Evolutionary conservation across 169 alveolate species (phyloP).

Genomic region (Neospora caninum): DNA sequence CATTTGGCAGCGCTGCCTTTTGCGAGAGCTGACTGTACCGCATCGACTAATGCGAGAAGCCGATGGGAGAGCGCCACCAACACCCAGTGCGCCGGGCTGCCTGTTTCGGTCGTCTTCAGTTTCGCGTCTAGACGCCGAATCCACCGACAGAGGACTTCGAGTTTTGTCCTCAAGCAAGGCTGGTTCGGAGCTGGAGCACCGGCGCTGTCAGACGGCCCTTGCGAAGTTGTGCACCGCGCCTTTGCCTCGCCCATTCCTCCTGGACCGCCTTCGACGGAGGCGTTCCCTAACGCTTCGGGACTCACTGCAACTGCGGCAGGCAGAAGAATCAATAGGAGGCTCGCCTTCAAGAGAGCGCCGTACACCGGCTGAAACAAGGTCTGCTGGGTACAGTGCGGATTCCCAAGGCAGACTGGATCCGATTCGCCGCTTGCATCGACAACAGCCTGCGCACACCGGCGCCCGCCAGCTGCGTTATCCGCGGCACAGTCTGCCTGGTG

Average conservation of each 20-base stretch:
- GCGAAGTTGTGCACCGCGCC: neutral
- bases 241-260: neutral
- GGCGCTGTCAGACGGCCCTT: no score
- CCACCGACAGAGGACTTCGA: neutral
- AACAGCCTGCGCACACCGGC: neutral
- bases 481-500: no score
- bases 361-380: neutral
- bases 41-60: neutral
- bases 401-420: neutral
- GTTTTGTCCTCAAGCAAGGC: neutral
- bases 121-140: neutral
- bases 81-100: neutral
- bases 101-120: neutral
- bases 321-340: neutral
- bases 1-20: neutral
- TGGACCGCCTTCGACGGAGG: neutral
- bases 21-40: neutral
- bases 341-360: neutral
- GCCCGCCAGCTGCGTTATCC: neutral
- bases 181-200: neutral
- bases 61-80: neutral
- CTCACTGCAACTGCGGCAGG: neutral
- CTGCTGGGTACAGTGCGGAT: neutral
- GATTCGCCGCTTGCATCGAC: neutral
- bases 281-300: no score